Evolutionary conservation across 148 eudicot genomes (phyloP), one percentile per base, ranked within the genome.

Genomic region (Chenopodium album): DNA sequence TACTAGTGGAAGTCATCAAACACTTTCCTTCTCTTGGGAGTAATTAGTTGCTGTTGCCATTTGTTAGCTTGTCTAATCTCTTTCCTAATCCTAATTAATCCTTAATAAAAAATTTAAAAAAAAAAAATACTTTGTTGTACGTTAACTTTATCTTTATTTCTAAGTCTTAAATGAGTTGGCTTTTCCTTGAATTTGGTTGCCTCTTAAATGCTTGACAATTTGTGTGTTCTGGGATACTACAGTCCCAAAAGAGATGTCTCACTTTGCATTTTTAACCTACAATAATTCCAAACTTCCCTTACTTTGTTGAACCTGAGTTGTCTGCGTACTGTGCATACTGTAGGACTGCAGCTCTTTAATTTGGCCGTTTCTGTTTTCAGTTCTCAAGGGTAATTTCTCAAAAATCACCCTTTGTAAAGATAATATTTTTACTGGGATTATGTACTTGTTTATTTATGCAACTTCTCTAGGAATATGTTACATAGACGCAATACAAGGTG

Each of bases 21-120:
- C 93, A 17, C 87, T 92, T 56, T 88, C 96, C 26, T 94, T 94
- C 79, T 85, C 85, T 71, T 91, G 98, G 98, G 94, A 92, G 87
- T 92, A 87, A 83, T 72, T 90, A 86, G 84, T 68, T 66, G 72
- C 63, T 7, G 47, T 17, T 69, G 10, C 48, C 19, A 20, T 60
- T 77, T 72, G 67, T 22, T 74, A 23, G 34, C 56, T 65, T 32
- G 31, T 32, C 16, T 32, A 26, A 28, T 79, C 26, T 16, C 52
- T 41, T 74, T 29, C 26, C 37, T 47, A 4, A 74, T 50, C 63
- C 4, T 74, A 28, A 28, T 26, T 74, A 28, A 12, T 26, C 56
- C 62, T 17, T 41, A 13, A 71, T 44, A 52, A 52, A n/a, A 31
- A 29, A 23, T 23, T 23, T 23, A 23, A 23, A 29, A 29, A 37